Evolutionary conservation across 2,329 filamentous ascomycete species (phyloP), one percentile per base, ranked within the genome.

Genomic region (Biscogniauxia marginata): DNA sequence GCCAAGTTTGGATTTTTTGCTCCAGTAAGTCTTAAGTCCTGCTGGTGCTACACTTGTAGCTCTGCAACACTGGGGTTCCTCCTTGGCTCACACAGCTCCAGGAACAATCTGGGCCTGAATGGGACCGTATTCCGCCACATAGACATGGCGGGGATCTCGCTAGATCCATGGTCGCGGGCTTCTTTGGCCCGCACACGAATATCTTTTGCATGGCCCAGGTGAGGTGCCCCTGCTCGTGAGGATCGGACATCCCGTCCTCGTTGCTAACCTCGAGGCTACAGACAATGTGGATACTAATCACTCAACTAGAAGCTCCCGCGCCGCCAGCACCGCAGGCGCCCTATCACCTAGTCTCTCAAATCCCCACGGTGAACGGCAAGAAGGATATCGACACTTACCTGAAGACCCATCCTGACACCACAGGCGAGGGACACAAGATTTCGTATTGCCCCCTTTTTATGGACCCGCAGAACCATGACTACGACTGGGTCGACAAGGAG

Each of bases 231-330:
- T n/a, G n/a, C n/a, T n/a, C n/a, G n/a, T n/a, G n/a, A n/a, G n/a
- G n/a, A n/a, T n/a, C n/a, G n/a, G n/a, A n/a, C 13, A 21, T n/a
- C 24, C 19, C 7, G 21, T 6, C 44, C 4, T 21, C 43, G 13
- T 16, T 23, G 8, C 43, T 43, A 49, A 55, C 46, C 53, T 16
- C 54, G 21, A 44, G 50, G 13, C 43, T 19, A 21, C 24, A 67
- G 65, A 55, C 58, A 4, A 66, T 69, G 63, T 69, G 67, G 67
- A 18, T 51, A 20, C 4, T 69, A n/a, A 69, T 69, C 22, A 67
- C 65, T 9, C 55, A 60, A 23, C 13, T 5, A 1, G 7, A 47
- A 4, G 20, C 53, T 4, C 65, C 65, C 2, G 0, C 4, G 0
- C 67, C 67, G n/a, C 63, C 63, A 18, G 24, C 55, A 4, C 61